These are phyloP conservation scores for Stemphylium beticola DNA, from an alignment of 2,329 filamentous ascomycete genomes.

Conservation along the genomic window DNA sequence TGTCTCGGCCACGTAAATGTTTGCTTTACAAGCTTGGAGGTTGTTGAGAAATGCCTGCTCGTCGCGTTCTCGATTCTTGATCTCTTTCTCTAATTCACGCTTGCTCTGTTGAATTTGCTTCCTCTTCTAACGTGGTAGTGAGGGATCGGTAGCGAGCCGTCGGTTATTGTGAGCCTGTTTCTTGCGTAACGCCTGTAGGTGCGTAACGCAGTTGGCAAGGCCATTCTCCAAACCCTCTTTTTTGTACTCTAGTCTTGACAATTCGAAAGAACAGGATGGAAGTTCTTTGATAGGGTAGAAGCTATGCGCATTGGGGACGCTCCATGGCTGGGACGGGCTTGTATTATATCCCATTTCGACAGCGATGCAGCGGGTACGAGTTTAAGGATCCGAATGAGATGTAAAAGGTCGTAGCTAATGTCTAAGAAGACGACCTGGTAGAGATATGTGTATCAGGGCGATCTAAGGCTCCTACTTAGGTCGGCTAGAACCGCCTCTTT, in stretches of 20 bases:
- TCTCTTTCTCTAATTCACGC: conserved; percentile 39
- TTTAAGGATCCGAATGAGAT: not conserved
- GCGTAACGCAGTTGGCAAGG: conserved; percentile 42
- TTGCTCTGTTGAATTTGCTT: conserved; percentile 40
- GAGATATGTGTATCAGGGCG: not conserved
- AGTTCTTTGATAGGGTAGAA: not conserved
- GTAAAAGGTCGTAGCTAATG: not conserved
- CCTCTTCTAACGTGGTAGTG: conserved; percentile 31
- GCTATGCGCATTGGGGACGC: not conserved
- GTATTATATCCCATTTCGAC: conserved; percentile 1
- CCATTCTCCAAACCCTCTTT: conserved; percentile 33
- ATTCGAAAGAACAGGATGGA: not conserved
- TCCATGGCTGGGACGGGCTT: not conserved
- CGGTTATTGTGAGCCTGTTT: conserved; percentile 37
- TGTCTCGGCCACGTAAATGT: conserved; percentile 37
- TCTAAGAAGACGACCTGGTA: not conserved
- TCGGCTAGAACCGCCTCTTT: not conserved
- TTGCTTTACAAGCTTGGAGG: conserved; percentile 39
- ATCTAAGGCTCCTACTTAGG: not conserved
- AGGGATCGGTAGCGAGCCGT: conserved; percentile 19
- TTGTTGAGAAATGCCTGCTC: conserved; percentile 40
- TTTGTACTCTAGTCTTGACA: conserved; percentile 29
- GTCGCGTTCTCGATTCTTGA: conserved; percentile 39
- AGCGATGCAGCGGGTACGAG: not conserved
- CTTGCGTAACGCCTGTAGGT: conserved; percentile 40